Percentiles rank a stretch among this genome's conserved stretches.
Evolutionary conservation across 768 basidiomycete genomes (phyloP).

Genomic region (Boletus insuetus): DNA sequence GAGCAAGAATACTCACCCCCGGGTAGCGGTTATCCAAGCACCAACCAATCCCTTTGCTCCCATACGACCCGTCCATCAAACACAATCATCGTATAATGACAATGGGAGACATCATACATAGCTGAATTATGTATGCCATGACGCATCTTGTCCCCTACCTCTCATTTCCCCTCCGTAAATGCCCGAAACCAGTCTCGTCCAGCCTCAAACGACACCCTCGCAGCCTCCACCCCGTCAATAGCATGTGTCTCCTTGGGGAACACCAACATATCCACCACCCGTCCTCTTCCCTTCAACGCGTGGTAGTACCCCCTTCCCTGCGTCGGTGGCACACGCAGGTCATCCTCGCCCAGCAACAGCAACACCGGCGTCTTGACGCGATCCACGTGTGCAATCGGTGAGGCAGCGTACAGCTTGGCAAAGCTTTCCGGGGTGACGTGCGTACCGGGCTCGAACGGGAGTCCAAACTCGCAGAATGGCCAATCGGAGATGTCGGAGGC

Average conservation of each 20-base stretch:
- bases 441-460: slow-evolving; percentile 33
- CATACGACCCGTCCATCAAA: too few relatives aligned
- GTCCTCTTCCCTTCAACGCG: slow-evolving; percentile 47
- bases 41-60: too few relatives aligned
- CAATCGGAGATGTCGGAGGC: slow-evolving; percentile 71
- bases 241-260: slow-evolving; percentile 65
- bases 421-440: slow-evolving; percentile 47
- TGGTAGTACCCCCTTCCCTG: slow-evolving; percentile 67
- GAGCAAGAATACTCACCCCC: too few relatives aligned
- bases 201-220: slow-evolving; percentile 52
- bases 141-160: too few relatives aligned
- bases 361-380: slow-evolving; percentile 52
- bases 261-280: slow-evolving; percentile 53
- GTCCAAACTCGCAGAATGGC: slow-evolving; percentile 43
- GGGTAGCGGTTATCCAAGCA: too few relatives aligned
- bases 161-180: slow-evolving; percentile 8
- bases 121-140: too few relatives aligned
- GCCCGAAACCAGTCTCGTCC: slow-evolving; percentile 48
- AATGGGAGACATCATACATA: too few relatives aligned
- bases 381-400: slow-evolving; percentile 56
- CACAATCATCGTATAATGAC: too few relatives aligned
- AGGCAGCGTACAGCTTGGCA: slow-evolving; percentile 42
- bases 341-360: slow-evolving; percentile 57
- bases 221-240: slow-evolving; percentile 61
- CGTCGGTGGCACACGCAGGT: slow-evolving; percentile 59